Conservation (phyloP, 2,329 filamentous ascomycete genomes). For the Botrytis medusae region DNA sequence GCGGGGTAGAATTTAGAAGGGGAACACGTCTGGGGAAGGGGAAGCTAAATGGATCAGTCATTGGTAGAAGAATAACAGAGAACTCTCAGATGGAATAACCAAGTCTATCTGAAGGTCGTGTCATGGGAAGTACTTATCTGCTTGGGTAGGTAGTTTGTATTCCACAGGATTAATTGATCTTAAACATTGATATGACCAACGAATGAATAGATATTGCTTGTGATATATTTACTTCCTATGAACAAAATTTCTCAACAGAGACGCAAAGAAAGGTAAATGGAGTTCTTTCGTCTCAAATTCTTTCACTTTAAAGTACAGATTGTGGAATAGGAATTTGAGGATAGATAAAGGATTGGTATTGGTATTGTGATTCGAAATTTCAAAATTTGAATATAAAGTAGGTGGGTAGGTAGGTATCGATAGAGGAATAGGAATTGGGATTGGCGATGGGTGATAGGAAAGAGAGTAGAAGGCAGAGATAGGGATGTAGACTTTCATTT, state of each 20-base stretch:
- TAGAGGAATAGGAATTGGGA: no score
- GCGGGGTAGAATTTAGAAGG: background rate
- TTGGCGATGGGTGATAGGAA: no score
- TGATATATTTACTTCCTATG: background rate
- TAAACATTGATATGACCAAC: background rate
- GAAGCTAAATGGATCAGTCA: background rate
- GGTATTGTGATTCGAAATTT: background rate
- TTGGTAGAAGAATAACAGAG: background rate
- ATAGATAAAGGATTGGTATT: no score
- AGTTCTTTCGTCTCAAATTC: no score
- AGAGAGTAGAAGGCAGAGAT: no score
- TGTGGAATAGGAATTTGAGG: no score
- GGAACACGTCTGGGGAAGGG: background rate
- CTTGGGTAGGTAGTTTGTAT: background rate
- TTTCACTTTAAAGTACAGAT: no score
- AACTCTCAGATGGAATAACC: background rate
- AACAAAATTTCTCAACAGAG: no score
- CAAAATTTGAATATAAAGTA: no score
- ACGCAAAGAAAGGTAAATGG: no score
- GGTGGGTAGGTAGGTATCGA: no score
- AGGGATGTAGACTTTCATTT: no score
- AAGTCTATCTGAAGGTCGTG: background rate
- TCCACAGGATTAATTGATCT: background rate
- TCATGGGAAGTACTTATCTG: background rate
- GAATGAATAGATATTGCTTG: background rate